Conservation (phyloP, 2,329 filamentous ascomycete genomes). For the Xylaria sp. region DNA sequence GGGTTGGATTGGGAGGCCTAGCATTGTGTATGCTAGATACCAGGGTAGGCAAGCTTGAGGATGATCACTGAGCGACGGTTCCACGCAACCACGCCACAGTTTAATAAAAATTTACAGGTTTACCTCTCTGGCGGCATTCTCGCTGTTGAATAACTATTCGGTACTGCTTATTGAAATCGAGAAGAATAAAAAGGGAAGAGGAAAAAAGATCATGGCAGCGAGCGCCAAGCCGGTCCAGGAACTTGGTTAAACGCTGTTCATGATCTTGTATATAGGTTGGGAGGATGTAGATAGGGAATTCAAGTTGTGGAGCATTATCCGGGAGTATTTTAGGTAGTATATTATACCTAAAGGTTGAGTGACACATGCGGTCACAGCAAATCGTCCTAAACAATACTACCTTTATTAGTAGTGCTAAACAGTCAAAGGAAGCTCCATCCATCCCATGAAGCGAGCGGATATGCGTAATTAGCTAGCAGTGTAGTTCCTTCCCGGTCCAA, state of each 20-base stretch:
- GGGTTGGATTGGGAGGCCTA: conserved; percentile 6
- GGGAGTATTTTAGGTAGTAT: no score
- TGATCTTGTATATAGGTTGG: not conserved
- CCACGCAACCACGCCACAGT: conserved; percentile 32
- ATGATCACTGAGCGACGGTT: conserved; percentile 25
- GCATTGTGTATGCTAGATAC: conserved; percentile 12
- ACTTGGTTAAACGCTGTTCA: not conserved
- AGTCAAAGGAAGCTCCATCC: conserved; percentile 12
- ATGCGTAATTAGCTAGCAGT: not conserved
- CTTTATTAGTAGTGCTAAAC: not conserved
- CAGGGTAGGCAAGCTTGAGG: conserved; percentile 24
- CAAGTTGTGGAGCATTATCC: not conserved
- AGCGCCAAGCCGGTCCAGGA: not conserved
- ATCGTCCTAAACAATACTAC: not conserved
- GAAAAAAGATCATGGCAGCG: not conserved
- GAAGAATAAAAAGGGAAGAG: not conserved
- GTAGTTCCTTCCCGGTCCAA: conserved; percentile 11
- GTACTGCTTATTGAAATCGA: not conserved
- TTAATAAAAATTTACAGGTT: conserved; percentile 2
- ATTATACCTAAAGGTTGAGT: no score
- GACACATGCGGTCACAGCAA: not conserved
- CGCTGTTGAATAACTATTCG: not conserved
- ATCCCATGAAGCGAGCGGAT: not conserved
- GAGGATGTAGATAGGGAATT: not conserved
- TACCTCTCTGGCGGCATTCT: conserved; percentile 5